Evolutionary conservation across 208 protist genomes (phyloP).

Genomic region (Leishmania arabica): DNA sequence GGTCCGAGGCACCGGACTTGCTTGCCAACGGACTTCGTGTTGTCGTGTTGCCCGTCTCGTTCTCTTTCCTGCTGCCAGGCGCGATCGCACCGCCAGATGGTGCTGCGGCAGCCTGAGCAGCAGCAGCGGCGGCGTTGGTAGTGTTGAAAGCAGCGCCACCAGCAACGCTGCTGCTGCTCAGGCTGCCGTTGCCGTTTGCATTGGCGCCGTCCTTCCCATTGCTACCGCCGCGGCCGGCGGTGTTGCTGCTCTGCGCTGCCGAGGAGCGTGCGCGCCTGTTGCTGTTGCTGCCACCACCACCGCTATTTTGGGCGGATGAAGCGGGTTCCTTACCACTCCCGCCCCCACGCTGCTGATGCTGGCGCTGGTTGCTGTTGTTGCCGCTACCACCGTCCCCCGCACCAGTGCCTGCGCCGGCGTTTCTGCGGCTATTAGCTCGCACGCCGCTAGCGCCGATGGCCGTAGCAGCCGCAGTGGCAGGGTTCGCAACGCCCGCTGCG

Average conservation of each 20-base stretch:
- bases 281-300: not conserved
- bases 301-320: not conserved
- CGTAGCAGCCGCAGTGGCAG: not conserved
- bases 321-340: not conserved
- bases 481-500: not conserved
- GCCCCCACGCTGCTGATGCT: constrained; percentile 1
- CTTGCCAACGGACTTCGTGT: not conserved
- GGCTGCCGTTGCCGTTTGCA: not conserved
- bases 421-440: constrained; percentile 1
- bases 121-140: not conserved
- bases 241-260: not conserved
- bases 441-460: not conserved
- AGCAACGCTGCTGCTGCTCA: not conserved
- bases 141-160: not conserved
- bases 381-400: not conserved
- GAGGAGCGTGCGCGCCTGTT: not conserved
- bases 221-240: constrained; percentile 1
- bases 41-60: not conserved
- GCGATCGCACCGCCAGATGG: not conserved
- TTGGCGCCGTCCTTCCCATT: not conserved
- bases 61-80: not conserved
- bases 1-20: not conserved
- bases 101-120: not conserved
- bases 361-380: constrained; percentile 12
- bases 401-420: not conserved